Evolutionary conservation across 192 early-diverging fungal genomes (phyloP), one percentile per base, ranked within the genome.

Genomic region (Paraglomus brasilianum): DNA sequence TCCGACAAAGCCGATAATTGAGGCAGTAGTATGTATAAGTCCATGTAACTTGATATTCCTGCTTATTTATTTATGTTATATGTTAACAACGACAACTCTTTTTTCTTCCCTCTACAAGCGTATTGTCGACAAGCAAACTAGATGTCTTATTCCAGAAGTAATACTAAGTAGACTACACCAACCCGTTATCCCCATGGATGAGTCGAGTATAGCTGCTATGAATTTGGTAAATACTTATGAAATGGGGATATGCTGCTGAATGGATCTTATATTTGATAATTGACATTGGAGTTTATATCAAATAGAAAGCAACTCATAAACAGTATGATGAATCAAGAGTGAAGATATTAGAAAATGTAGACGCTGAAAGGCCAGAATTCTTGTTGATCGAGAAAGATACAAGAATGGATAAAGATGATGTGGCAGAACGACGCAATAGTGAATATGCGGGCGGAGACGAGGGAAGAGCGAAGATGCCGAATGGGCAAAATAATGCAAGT

Each of bases 301-400:
- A 39, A n/a, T 8, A 68, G 71, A 79, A 79, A 70, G 79, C 79
- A n/a, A 85, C 81, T 14, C 80, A 81, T 50, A 85, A 85, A 70
- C 53, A 71, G 75, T 85, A 85, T 61, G 77, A 85, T 46, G 83
- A 85, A 52, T 78, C 77, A 36, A 56, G 74, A 41, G 78, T 80
- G 7, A 82, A 74, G 13, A 77, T 81, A 5, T 66, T 76, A n/a
- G 81, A 81, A 3, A 74, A 55, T 21, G 39, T 74, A 6, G 80
- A 83, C 44, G 78, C 77, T 24, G 72, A 75, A 17, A 64, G 80
- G 15, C 72, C 79, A 15, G 65, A 71, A 30, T 69, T 75, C 36
- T 51, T 64, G 4, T 17, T 77, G 48, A 66, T 24, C 10, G 59
- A 61, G 5, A 40, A 44, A 58, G 67, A 65, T 14, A 67, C 73